Evolutionary conservation across 106 monocot genomes (phyloP).

Genomic region (Platanthera guangdongensis): DNA sequence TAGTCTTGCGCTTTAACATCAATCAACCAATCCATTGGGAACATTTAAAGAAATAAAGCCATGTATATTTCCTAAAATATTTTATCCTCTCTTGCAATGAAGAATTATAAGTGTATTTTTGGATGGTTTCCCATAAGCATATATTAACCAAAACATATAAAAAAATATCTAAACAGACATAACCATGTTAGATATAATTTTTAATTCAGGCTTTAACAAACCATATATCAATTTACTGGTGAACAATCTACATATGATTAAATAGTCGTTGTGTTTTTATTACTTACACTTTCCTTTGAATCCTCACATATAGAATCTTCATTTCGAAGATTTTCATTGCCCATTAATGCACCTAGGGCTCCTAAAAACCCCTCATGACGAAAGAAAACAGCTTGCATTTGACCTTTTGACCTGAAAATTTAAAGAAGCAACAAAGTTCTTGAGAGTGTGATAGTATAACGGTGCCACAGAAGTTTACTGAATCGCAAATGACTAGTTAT

Average conservation of each 20-base stretch:
- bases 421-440: background rate
- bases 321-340: conserved; percentile 26
- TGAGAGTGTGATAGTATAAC: background rate
- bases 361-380: conserved; percentile 74
- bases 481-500: background rate
- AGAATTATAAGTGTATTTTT: no score
- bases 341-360: conserved; percentile 60
- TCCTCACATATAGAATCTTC: conserved; percentile 25
- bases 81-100: no score
- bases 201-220: background rate
- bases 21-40: no score
- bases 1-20: no score
- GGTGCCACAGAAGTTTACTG: background rate
- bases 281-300: conserved; percentile 34
- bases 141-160: background rate
- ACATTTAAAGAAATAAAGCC: no score
- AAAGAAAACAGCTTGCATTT: conserved; percentile 67
- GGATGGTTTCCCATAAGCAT: background rate
- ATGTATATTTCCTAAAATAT: no score
- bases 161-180: background rate
- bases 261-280: background rate
- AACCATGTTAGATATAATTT: background rate
- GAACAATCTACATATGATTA: background rate
- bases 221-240: background rate
- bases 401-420: conserved; percentile 59